phyloP scores from a whole-genome alignment of 345 rosid genomes.

The Reutealis trisperma region DNA sequence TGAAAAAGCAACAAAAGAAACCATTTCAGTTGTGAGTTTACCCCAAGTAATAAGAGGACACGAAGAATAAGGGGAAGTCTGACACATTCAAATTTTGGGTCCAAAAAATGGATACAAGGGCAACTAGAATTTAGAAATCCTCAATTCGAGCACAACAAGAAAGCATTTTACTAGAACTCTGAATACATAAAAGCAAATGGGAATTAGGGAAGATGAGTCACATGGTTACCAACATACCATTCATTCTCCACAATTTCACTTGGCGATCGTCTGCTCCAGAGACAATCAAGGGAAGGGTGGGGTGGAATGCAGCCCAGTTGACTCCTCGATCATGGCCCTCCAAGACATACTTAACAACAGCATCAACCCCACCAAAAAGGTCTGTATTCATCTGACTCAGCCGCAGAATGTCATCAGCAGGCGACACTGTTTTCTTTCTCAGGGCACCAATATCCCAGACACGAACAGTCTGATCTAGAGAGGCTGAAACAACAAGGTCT shows the following conservation, averaged over 20 bases:
- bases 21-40: constrained; percentile 3
- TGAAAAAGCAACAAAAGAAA: constrained; percentile 30
- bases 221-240: constrained; percentile 47
- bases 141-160: neutral
- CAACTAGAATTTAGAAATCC: neutral
- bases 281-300: constrained; percentile 89
- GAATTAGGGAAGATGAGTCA: neutral
- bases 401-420: constrained; percentile 85
- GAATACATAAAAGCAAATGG: neutral
- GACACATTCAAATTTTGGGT: neutral
- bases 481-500: constrained; percentile 94
- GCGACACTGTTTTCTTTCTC: constrained; percentile 85
- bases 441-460: constrained; percentile 97
- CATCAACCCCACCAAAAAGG: constrained; percentile 93
- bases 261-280: constrained; percentile 99
- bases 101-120: neutral
- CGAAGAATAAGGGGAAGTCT: neutral
- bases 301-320: constrained; percentile 99
- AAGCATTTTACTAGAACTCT: neutral
- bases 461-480: constrained; percentile 94
- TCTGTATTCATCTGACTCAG: constrained; percentile 92
- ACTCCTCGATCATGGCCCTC: constrained; percentile 99
- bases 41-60: neutral
- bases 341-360: constrained; percentile 89
- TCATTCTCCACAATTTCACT: constrained; percentile 98